Base-by-base conservation (phyloP, 1,139 yeast genomes). In the Arxiozyma bovina region DNA sequence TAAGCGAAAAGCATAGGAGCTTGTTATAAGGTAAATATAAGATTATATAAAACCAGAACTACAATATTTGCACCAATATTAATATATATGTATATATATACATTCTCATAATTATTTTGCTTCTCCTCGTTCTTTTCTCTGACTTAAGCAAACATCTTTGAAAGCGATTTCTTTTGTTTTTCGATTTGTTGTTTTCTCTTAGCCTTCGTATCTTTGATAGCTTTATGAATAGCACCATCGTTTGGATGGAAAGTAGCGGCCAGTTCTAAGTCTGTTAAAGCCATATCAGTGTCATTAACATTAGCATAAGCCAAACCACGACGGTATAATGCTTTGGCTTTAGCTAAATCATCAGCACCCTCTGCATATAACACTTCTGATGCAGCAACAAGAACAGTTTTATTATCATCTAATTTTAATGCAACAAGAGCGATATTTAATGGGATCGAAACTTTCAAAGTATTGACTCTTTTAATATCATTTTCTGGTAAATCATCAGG, bases 261-360 rank as follows among this genome's bases (percentile, higher is more conserved):
- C 55, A 77, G 76, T 59, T 82, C 80, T 57, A 91, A 79, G 59
- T 83, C 85, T 41, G 69, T 70, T 53, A 85, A 74, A 0, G 97
- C 96, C 51, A 75, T 78, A 42, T 83, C 91, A 57, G 85, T 87
- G 66, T 87, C 83, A 66, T 85, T 85, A 34, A 76, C 73, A 25
- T 80, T 73, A 54, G 81, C 71, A 62, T 82, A 77, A 0, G 95
- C 97, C 65, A 80, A 74, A 42, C 96, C 97, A 71, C 89, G 83
- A 68, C 97, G 82, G 74, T 86, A 91, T 53, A 80, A 75, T 0
- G 96, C 96, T 74, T 91, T 91, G 9, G 95, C 89, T 68, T 78
- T 80, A 34, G 87, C 82, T 61, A 82, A 80, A 54, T 80, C 85
- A 53, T 82, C 88, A 15, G 85, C 74, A 3, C 73, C 77, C 48